These are phyloP conservation scores for Suhomyces yuchorum DNA, from an alignment of 1,139 yeast genomes.

Conservation along the genomic window DNA sequence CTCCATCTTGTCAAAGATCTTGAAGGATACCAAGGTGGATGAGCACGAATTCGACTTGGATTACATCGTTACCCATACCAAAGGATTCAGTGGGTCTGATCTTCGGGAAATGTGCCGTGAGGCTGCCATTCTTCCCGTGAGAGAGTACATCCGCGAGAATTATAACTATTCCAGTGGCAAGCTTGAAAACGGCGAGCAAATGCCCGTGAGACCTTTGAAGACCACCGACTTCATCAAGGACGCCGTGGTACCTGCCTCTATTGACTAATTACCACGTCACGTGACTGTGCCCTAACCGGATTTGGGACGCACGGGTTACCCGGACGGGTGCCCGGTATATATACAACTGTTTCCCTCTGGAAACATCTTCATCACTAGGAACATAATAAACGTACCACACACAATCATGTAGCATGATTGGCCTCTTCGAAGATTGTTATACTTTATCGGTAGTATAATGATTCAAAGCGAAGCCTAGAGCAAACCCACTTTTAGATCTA, in stretches of 20 bases:
- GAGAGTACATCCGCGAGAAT: conserved; percentile 70
- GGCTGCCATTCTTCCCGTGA: conserved; percentile 87
- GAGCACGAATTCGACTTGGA: conserved; percentile 59
- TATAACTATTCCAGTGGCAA: conserved; percentile 49
- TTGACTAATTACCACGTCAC: conserved; percentile 26
- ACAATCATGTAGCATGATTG: conserved; percentile 20
- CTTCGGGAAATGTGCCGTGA: conserved; percentile 88
- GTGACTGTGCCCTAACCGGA: conserved; percentile 7
- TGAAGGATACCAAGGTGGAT: conserved; percentile 65
- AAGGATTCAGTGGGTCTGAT: conserved; percentile 88
- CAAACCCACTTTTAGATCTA: conserved; percentile 31
- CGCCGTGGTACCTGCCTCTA: conserved; percentile 35
- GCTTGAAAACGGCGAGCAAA: conserved; percentile 32
- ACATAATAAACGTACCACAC: conserved; percentile 7
- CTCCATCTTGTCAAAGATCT: conserved; percentile 65
- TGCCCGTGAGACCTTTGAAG: conserved; percentile 45
- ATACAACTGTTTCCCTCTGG: background rate
- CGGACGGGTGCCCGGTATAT: conserved; percentile 6
- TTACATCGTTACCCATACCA: conserved; percentile 61
- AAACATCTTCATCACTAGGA: conserved; percentile 4
- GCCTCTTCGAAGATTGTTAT: conserved; percentile 73
- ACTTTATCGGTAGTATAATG: conserved; percentile 55
- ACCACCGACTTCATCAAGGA: conserved; percentile 47
- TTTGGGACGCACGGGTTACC: conserved; percentile 13
- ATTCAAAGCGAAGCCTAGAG: conserved; percentile 75